Base-by-base conservation (phyloP, 2,329 filamentous ascomycete genomes). In the Penicillium hesseltinei region DNA sequence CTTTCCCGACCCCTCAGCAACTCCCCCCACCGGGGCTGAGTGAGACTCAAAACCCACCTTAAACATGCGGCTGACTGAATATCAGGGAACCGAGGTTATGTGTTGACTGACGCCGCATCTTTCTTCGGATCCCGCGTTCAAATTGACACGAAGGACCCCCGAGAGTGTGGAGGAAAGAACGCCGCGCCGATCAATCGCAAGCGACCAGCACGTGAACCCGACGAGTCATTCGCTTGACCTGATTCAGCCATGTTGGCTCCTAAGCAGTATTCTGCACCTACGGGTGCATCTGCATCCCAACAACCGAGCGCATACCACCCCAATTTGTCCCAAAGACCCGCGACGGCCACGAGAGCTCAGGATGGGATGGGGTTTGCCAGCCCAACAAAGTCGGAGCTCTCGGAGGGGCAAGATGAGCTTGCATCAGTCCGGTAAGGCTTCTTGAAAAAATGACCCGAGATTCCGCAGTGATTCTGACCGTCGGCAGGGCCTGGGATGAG, bases 301-400 rank as follows among this genome's bases (percentile, higher is more conserved):
- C 66, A 70, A n/a, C 66, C 68, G n/a, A 67, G 69, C 3, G 65
- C 71, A 40, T 73, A 72, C 63, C 61, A 73, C 47, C 58, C 70
- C 21, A 66, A 62, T 25, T 54, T 65, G 17, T 61, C 67, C 8
- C 69, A 71, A 39, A 73, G 70, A 58, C 62, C 71, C 7, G 56
- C 65, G 33, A 66, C 67, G 6, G 64, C 68, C 17, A 63, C 68
- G 33, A 69, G 68, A 54, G 58, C 65, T 27, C 71, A 70, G 47
- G 70, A 76, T 62, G 73, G 73, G 29, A 66, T 69, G 42, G 66
- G 72, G 27, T 93, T 89, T 71, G 84, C 86, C 42, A 96, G 91
- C 71, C 92, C 92, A 44, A 96, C 92, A 63, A 91, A 95, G 70
- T 96, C 91, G 29, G 92, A 96, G 66, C 96, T 96, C 75, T 94